phyloP scores from a whole-genome alignment of 305 asterid genomes.

The Fraxinus sp. region DNA sequence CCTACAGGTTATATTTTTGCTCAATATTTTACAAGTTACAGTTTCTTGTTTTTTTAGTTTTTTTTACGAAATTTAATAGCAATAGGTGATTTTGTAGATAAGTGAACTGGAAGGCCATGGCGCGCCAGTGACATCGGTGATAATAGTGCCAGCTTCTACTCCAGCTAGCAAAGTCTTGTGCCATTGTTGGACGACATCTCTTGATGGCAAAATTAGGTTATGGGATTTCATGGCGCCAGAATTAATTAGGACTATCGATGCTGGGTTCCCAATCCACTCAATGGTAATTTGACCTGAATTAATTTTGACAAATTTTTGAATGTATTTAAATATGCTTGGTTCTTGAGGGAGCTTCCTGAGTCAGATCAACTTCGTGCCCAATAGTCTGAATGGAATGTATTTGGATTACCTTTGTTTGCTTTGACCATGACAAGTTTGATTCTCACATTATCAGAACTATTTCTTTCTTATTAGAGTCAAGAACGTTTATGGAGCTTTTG shows the following conservation, averaged over 20 bases:
- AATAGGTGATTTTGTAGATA: conserved; percentile 41
- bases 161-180: conserved; percentile 51
- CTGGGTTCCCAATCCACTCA: conserved; percentile 60
- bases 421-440: background rate
- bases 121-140: conserved; percentile 73
- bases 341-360: background rate
- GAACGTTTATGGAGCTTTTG: background rate
- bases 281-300: conserved; percentile 49
- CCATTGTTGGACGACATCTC: conserved; percentile 86
- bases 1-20: conserved; percentile 52
- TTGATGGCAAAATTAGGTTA: conserved; percentile 79
- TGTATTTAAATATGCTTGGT: background rate
- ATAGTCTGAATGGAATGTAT: background rate
- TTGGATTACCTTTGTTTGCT: background rate
- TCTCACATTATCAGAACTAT: background rate
- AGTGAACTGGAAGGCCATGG: conserved; percentile 84
- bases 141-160: conserved; percentile 63
- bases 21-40: background rate
- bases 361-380: background rate
- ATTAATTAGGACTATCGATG: conserved; percentile 55
- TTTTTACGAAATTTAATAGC: background rate
- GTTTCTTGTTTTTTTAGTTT: background rate
- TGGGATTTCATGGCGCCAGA: conserved; percentile 86
- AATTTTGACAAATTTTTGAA: background rate
- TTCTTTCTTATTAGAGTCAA: background rate